Evolutionary conservation across 2,329 filamentous ascomycete species (phyloP).

Genomic region (Tothia fuscella): DNA sequence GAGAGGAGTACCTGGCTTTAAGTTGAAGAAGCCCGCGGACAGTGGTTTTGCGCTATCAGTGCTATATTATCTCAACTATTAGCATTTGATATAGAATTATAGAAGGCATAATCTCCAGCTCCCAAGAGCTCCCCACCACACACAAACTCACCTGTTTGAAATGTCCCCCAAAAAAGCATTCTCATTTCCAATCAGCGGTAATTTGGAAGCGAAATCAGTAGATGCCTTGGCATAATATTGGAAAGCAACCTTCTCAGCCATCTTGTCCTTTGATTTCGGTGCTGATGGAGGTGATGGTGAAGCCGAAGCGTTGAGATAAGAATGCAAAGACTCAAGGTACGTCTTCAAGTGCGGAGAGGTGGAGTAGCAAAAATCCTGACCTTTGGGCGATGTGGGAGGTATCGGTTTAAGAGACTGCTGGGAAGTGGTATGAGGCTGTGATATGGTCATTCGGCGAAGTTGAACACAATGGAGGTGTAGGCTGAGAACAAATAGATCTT

Average conservation of each 20-base stretch:
- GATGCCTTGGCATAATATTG: slow-evolving; percentile 46
- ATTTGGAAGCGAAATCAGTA: slow-evolving; percentile 40
- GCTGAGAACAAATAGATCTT: too few relatives aligned
- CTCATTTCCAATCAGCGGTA: slow-evolving; percentile 53
- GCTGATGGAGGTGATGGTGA: not conserved
- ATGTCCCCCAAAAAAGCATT: slow-evolving; percentile 58
- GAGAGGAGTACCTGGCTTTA: slow-evolving; percentile 55
- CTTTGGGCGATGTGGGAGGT: too few relatives aligned
- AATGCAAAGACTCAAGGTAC: slow-evolving; percentile 7
- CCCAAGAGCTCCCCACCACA: too few relatives aligned
- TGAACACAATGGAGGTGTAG: too few relatives aligned
- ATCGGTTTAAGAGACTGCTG: too few relatives aligned
- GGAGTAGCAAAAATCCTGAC: too few relatives aligned
- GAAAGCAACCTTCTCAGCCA: slow-evolving; percentile 6
- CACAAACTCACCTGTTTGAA: slow-evolving; percentile 35
- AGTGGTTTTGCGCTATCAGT: slow-evolving; percentile 47
- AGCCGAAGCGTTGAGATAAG: slow-evolving; percentile 1
- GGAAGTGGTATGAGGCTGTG: too few relatives aligned
- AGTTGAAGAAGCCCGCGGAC: slow-evolving; percentile 52
- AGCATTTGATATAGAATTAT: not conserved
- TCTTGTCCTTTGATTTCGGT: not conserved
- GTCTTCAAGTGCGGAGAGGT: slow-evolving; percentile 6
- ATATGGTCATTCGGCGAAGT: too few relatives aligned
- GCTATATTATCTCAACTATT: slow-evolving; percentile 22
- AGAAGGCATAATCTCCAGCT: too few relatives aligned